A percentile compares a stretch with the other conserved stretches of the same genome.
Conservation (phyloP, 2,329 filamentous ascomycete genomes). For the Drechslera avenae region DNA sequence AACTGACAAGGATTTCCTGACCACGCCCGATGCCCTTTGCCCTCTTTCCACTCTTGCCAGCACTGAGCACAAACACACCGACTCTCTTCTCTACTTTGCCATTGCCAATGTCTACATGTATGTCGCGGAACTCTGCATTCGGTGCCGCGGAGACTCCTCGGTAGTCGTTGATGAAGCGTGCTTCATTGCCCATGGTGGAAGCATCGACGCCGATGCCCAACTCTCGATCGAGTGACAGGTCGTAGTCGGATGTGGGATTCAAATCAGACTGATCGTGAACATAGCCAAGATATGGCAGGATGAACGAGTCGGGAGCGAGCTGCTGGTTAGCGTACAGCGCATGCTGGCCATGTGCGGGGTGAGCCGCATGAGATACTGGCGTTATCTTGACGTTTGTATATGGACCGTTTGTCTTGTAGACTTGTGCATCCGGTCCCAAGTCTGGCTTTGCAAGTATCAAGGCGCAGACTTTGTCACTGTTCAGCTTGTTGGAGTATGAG, state of each 20-base stretch:
- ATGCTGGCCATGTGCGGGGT: constrained; percentile 56
- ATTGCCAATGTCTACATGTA: constrained; percentile 44
- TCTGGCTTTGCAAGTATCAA: constrained; percentile 29
- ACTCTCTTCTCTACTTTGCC: constrained; percentile 54
- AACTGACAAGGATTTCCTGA: constrained; percentile 59
- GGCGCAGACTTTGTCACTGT: constrained; percentile 25
- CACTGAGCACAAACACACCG: constrained; percentile 57
- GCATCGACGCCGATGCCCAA: constrained; percentile 57
- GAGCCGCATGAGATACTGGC: constrained; percentile 48
- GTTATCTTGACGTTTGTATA: constrained; percentile 50
- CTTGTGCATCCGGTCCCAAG: constrained; percentile 19
- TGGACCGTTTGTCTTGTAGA: constrained; percentile 31
- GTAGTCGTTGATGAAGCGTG: constrained; percentile 61
- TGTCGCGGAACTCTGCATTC: constrained; percentile 53
- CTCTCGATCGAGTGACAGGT: constrained; percentile 58
- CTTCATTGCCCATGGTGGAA: constrained; percentile 56
- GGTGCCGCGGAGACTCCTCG: constrained; percentile 52
- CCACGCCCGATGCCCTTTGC: constrained; percentile 54
- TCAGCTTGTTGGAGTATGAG: constrained; percentile 40
- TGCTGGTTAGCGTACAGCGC: constrained; percentile 55
- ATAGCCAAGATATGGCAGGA: constrained; percentile 57
- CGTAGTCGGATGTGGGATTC: constrained; percentile 56
- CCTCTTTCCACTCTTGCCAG: constrained; percentile 56
- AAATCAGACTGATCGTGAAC: constrained; percentile 53
- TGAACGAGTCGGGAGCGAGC: constrained; percentile 53